Evolutionary conservation across 2,329 filamentous ascomycete genomes (phyloP), one percentile per base, ranked within the genome.

Genomic region (Nemania sp.): DNA sequence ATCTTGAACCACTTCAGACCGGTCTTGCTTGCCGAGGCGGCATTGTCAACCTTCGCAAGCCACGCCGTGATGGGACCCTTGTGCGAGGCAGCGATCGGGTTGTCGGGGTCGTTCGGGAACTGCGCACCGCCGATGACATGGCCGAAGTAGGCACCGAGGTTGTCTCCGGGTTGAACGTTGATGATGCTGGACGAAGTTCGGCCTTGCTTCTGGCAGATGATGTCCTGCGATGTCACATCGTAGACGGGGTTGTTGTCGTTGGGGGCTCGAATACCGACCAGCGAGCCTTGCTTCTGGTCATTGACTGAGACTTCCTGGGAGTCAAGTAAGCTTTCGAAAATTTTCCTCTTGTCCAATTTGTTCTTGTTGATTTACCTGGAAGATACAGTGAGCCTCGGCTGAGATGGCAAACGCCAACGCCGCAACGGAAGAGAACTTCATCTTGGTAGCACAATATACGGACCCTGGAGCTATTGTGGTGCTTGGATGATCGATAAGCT

Each of bases 1-100:
- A 83, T 74, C 73, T 82, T 83, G 72, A 82, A 81, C 79, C 78
- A 82, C 49, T 72, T 69, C 15, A 75, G 70, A 3, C 75, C 73
- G 3, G 61, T 68, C 59, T 71, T 68, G 52, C 67, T 66, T 7
- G 77, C 71, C 2, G 72, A 71, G 6, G 75, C 73, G 5, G 80
- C 79, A 59, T 80, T 75, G 62, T 75, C 70, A 3, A 83, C 80
- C 66, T 80, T 79, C 40, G 77, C 75, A 20, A 82, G 71, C 68
- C 80, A 82, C 2, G 77, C 75, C 42, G 79, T 76, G 34, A 82
- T 70, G 2, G 80, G 80, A 0, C 80, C 80, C 66, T 80, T 80
- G 69, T 83, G 80, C 11, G 75, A 77, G 50, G 73, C 68, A 26
- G 80, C 80, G 60, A 83, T 82, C 48, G 79, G 80, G 68, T 81